Conservation (phyloP, 768 basidiomycete genomes). For the Candolleomyces eurysporus region DNA sequence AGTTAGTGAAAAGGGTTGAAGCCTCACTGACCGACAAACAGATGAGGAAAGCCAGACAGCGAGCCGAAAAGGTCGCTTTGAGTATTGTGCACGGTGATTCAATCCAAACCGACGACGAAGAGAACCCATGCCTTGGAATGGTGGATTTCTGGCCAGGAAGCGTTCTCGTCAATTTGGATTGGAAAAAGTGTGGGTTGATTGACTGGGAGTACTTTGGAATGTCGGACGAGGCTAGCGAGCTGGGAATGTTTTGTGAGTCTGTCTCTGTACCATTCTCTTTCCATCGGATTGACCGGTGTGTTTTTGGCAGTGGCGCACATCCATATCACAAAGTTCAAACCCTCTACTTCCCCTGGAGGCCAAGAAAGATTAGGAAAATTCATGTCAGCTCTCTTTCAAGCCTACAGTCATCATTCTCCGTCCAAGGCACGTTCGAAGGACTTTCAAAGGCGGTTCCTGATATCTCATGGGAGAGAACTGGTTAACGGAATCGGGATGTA, state of each 20-base stretch:
- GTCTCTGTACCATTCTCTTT: background rate
- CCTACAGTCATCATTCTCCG: slow-evolving; percentile 9
- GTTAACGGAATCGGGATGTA: slow-evolving; percentile 25
- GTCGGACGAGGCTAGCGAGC: slow-evolving; percentile 25
- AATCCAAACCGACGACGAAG: slow-evolving; percentile 9
- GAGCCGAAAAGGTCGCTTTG: background rate
- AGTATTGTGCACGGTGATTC: background rate
- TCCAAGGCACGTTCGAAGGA: background rate
- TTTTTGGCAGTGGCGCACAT: slow-evolving; percentile 26
- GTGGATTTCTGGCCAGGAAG: slow-evolving; percentile 32
- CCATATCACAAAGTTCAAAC: slow-evolving; percentile 20
- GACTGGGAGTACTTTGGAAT: slow-evolving; percentile 35
- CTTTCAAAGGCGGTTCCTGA: slow-evolving; percentile 19
- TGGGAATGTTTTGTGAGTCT: slow-evolving; percentile 33
- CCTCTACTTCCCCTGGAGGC: slow-evolving; percentile 8
- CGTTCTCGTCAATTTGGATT: slow-evolving; percentile 21
- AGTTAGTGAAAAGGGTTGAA: background rate
- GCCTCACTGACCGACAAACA: background rate
- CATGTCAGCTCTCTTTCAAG: slow-evolving; percentile 14
- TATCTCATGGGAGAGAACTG: slow-evolving; percentile 28
- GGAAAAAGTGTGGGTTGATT: slow-evolving; percentile 20
- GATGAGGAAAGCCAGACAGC: background rate
- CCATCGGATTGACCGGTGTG: background rate
- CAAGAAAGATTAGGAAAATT: slow-evolving; percentile 16
- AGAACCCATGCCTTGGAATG: slow-evolving; percentile 24